Base-by-base conservation (phyloP, 768 basidiomycete species). In the Leccinum uliginosum region DNA sequence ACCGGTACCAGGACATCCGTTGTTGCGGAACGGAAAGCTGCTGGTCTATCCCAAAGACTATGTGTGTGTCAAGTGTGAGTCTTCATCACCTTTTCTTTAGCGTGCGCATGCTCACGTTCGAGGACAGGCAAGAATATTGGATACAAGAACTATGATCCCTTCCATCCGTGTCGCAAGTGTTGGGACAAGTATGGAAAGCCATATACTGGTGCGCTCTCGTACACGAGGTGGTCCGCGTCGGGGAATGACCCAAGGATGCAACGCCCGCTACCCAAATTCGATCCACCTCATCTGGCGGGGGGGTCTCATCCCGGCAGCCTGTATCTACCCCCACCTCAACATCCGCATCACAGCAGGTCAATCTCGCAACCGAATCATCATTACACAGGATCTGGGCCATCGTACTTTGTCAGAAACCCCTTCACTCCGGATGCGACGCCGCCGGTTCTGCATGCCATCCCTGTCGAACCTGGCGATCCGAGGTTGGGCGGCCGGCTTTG, bases 31-130 rank as follows among this genome's bases (percentile, higher is more conserved):
- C 34, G 86, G 86, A 3, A 78, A 78, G 50, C 67, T 89, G 8
- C 73, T 93, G 7, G 83, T 91, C 0, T 92, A 91, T 64, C 89
- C 90, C 0, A 71, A 67, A n/a, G 79, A 80, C 1, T 76, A 82
- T 61, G 63, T 77, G 12, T 93, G 90, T 61, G 66, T 71, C 2
- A 91, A 89, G 76, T 92, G 90, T 89, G 62, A 53, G 79, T 64
- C 4, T 52, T 10, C 19, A 9, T 15, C 27, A 3, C 12, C 23
- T 10, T 15, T 19, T 35, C 6, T 1, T 7, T 15, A 17, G 4
- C 8, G 11, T 5, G 3, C 17, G 8, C 29, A 9, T 48, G 38
- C 35, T 63, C 23, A 61, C n/a, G 8, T 17, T 17, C 10, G 30
- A 1, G 35, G 35, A 8, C 51, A 91, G 90, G 90, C 62, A 74